A percentile compares a stretch with the other conserved stretches of the same genome.
Conservation (phyloP, 2,329 filamentous ascomycete species). For the Verticillium klebahnii region DNA sequence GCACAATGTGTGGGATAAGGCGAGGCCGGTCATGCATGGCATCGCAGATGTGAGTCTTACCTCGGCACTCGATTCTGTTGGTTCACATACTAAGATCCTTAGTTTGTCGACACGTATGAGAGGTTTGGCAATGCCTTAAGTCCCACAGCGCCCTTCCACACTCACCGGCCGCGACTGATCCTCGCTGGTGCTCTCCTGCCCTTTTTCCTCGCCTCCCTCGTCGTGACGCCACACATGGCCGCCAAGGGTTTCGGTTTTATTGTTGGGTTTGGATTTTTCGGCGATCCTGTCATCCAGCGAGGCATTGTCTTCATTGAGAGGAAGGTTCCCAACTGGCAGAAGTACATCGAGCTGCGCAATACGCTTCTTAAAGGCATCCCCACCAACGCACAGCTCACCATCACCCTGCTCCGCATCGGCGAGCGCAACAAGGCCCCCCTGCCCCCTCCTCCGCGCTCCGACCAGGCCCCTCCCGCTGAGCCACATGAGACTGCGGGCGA, state of each 20-base stretch:
- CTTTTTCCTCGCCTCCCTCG: conserved; percentile 44
- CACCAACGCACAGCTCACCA: conserved; percentile 78
- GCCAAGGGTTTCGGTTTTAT: conserved; percentile 63
- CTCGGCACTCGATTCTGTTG: neutral
- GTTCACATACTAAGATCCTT: neutral
- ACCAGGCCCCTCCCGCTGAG: conserved; percentile 27
- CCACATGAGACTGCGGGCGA: conserved; percentile 40
- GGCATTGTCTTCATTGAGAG: conserved; percentile 54
- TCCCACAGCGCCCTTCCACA: conserved; percentile 59
- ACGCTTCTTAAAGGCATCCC: conserved; percentile 77
- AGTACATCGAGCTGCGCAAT: conserved; percentile 68
- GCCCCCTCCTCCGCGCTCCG: conserved; percentile 48
- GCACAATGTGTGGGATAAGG: conserved; percentile 71
- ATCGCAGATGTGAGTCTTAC: conserved; percentile 34
- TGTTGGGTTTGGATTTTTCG: conserved; percentile 74
- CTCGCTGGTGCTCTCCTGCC: conserved; percentile 50
- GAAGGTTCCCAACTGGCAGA: conserved; percentile 67
- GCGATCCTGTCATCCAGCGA: conserved; percentile 65
- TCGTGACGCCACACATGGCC: conserved; percentile 54
- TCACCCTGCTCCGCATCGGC: conserved; percentile 76
- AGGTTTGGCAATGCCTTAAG: conserved; percentile 51
- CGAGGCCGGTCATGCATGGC: conserved; percentile 64
- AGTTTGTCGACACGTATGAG: conserved; percentile 44
- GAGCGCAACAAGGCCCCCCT: conserved; percentile 77
- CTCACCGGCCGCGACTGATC: conserved; percentile 44